Evolutionary conservation across 2,329 filamentous ascomycete species (phyloP).

Genomic region (Paecilomyces formosus): DNA sequence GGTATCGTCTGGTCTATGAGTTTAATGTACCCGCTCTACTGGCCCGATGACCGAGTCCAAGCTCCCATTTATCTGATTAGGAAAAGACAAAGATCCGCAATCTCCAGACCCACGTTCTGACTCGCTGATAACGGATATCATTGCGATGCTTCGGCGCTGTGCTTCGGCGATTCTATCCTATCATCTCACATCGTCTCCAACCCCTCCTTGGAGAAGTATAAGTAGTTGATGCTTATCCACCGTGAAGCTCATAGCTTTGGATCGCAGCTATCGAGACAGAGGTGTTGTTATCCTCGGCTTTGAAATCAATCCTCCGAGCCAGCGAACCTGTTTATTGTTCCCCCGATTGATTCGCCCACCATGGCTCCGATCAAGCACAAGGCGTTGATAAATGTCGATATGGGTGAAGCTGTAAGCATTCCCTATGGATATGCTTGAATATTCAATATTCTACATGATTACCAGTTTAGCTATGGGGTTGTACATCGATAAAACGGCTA

Average conservation of each 20-base stretch:
- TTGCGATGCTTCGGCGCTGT: neutral
- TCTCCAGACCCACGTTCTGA: neutral
- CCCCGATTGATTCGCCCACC: neutral
- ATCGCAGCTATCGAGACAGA: neutral
- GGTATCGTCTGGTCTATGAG: neutral
- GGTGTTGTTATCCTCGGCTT: neutral
- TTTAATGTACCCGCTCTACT: neutral
- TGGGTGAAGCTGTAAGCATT: slow-evolving; percentile 35
- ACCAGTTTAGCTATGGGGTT: neutral
- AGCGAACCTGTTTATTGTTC: neutral
- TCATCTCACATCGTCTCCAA: neutral
- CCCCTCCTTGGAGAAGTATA: neutral
- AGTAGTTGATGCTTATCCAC: neutral
- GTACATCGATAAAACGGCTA: neutral
- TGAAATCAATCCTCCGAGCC: neutral
- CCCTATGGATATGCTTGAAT: neutral
- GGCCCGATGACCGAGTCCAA: neutral
- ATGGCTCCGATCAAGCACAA: slow-evolving; percentile 46
- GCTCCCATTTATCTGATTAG: neutral
- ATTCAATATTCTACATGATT: neutral
- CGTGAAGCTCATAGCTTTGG: neutral
- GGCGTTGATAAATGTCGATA: slow-evolving; percentile 43
- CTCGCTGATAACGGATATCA: neutral
- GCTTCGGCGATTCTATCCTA: neutral
- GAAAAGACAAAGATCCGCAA: neutral